Conservation (phyloP, 2,329 filamentous ascomycete genomes). For the Diatrype stigma region DNA sequence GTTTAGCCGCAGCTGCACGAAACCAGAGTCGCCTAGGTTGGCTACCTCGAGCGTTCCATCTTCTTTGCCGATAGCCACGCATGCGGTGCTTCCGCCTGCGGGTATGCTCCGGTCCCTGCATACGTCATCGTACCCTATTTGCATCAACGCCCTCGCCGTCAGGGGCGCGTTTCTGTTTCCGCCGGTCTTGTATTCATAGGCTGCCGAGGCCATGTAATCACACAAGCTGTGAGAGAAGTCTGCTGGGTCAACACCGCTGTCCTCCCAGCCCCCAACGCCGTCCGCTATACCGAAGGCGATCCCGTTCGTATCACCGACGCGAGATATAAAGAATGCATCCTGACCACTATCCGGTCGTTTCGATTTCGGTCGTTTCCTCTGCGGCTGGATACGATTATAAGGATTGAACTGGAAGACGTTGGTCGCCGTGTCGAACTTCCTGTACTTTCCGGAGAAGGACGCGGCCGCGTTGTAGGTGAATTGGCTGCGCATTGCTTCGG, state of each 20-base stretch:
- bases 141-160: conserved; percentile 67
- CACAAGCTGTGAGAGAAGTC: conserved; percentile 94
- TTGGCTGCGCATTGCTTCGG: conserved; percentile 18
- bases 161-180: conserved; percentile 34
- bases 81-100: conserved; percentile 89
- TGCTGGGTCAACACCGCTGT: conserved; percentile 87
- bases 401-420: conserved; percentile 72
- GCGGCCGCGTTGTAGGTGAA: conserved; percentile 70
- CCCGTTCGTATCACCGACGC: conserved; percentile 65
- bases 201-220: conserved; percentile 81
- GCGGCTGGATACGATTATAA: conserved; percentile 53
- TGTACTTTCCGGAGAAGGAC: conserved; percentile 71
- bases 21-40: conserved; percentile 94
- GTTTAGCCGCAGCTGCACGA: conserved; percentile 79
- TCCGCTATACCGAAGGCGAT: conserved; percentile 89
- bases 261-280: conserved; percentile 92
- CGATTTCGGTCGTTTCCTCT: conserved; percentile 48
- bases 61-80: conserved; percentile 71
- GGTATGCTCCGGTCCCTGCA: conserved; percentile 67
- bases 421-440: conserved; percentile 60
- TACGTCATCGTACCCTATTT: conserved; percentile 79
- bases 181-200: conserved; percentile 50
- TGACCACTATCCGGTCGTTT: conserved; percentile 77
- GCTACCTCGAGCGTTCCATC: conserved; percentile 80
- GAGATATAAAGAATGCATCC: conserved; percentile 91